phyloP scores from a whole-genome alignment of 352 stramenopile genomes.

The Globisporangium spiculum region DNA sequence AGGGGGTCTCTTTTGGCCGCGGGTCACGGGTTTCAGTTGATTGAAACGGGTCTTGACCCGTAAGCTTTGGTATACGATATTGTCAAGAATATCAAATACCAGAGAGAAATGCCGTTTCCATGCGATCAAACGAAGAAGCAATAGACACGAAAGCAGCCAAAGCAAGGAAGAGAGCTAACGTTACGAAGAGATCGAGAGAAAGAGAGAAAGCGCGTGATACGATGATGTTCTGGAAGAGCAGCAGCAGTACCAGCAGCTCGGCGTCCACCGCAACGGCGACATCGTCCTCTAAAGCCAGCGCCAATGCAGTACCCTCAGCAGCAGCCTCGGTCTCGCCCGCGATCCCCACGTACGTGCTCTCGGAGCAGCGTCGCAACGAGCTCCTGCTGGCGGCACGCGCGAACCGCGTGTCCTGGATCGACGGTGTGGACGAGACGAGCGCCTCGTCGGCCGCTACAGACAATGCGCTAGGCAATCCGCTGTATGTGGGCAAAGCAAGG shows the following conservation, averaged over 20 bases:
- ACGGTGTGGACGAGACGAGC: conserved; percentile 34
- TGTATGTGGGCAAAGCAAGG: not conserved
- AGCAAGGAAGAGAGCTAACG: not conserved
- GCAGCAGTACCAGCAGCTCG: conserved; percentile 17
- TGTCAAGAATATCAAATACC: too few relatives aligned
- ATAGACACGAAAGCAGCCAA: not conserved
- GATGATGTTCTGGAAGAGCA: conserved; percentile 47
- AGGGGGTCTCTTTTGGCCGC: too few relatives aligned
- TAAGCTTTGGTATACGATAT: too few relatives aligned
- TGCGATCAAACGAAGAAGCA: too few relatives aligned
- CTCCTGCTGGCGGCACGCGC: conserved; percentile 67
- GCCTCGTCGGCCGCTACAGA: not conserved
- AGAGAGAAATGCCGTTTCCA: too few relatives aligned
- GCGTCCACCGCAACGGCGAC: conserved; percentile 10
- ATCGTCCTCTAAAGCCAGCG: conserved; percentile 7
- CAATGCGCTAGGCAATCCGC: not conserved
- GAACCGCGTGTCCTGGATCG: conserved; percentile 71
- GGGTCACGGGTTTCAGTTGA: too few relatives aligned
- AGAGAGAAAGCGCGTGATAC: not conserved
- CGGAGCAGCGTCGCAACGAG: conserved; percentile 66
- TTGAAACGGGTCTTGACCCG: too few relatives aligned
- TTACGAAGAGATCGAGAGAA: not conserved
- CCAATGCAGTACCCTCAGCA: not conserved
- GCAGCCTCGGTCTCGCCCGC: not conserved
- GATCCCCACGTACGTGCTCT: conserved; percentile 44